phyloP scores from a whole-genome alignment of 176 grass and related monocot genomes.

The Oropetium thomaeum region DNA sequence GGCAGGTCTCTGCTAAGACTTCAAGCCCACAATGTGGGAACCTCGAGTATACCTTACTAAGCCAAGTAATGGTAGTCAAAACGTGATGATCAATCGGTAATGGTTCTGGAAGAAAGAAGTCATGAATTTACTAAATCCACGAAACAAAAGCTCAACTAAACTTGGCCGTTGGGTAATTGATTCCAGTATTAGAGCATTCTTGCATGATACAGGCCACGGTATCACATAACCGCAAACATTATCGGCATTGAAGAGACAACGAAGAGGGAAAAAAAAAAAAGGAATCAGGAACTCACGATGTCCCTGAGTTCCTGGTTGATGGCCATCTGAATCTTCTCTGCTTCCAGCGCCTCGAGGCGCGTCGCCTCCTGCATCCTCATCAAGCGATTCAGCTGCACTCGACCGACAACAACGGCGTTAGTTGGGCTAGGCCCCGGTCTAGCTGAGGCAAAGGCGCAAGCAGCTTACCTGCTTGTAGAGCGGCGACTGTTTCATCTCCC shows the following conservation, averaged over 20 bases:
- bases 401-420: conserved; percentile 16
- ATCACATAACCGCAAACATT: background rate
- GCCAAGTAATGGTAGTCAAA: background rate
- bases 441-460: conserved; percentile 35
- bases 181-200: background rate
- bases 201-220: background rate
- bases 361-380: conserved; percentile 85
- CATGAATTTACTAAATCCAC: background rate
- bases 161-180: background rate
- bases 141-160: background rate
- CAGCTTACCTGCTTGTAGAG: conserved; percentile 73
- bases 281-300: conserved; percentile 45
- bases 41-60: background rate
- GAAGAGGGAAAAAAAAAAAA: background rate
- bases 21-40: conserved; percentile 17
- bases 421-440: background rate
- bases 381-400: conserved; percentile 64
- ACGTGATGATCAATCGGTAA: background rate
- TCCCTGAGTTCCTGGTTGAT: conserved; percentile 42
- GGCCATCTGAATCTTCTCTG: conserved; percentile 49
- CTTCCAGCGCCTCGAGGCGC: conserved; percentile 50
- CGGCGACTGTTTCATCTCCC: conserved; percentile 73
- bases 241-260: background rate
- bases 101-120: conserved; percentile 3
- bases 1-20: background rate